Base-by-base conservation (phyloP, 306 rosid genomes). In the Lablab purpureus region DNA sequence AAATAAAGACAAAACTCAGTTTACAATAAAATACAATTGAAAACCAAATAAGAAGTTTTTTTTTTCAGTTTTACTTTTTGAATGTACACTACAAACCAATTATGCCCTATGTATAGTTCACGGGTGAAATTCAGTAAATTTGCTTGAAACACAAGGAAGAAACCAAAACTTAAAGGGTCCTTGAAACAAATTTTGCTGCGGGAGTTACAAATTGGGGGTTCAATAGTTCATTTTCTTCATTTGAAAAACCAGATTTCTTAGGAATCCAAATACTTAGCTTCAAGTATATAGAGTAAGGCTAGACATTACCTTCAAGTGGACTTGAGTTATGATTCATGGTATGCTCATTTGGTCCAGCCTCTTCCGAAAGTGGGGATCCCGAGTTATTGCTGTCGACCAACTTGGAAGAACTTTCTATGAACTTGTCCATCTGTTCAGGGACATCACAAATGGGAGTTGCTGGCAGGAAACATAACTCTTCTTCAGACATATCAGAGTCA, bases 361-460 rank as follows among this genome's bases (percentile, higher is more conserved):
- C 99, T 84, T 92, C 98, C 23, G 99, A 95, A 84, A 90, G 84
- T 21, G 98, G 94, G 72, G 99, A 95, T 74, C 87, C 99, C 21
- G 98, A 85, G 81, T 91, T 91, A 83, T 91, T 91, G 78, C 93
- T 90, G 66, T 95, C 98, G 64, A 77, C 74, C 77, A 87, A 54
- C 87, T 93, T 93, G 0, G 97, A 90, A 50, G 90, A 89, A 83
- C 93, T 89, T 72, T 95, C 94, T 10, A 90, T 4, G 28, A 88
- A 81, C 87, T 88, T 93, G 59, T 91, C 94, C 56, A 80, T 93
- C 77, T 79, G 97, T 78, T 91, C 97, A 34, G 74, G 84, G 64
- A 67, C 78, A 73, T 93, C 99, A 2, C 84, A 93, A 66, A 73
- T 84, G 52, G 98, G 98, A 77, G 90, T 87, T 68, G 93, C 96